phyloP scores from a whole-genome alignment of 495 filamentous ascomycete genomes.

The Talaromyces trachyspermus region DNA sequence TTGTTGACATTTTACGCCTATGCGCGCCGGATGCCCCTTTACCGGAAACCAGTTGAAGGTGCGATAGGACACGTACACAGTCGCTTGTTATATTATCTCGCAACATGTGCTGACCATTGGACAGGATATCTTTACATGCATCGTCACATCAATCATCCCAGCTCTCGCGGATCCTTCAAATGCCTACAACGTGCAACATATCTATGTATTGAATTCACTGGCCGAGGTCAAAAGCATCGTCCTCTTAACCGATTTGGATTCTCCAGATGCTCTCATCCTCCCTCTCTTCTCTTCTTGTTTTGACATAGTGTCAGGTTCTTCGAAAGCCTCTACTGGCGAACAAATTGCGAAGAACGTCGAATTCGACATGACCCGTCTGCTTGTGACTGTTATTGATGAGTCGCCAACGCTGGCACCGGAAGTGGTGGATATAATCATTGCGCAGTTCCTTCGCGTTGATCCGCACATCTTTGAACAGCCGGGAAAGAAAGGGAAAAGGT shows the following conservation, averaged over 20 bases:
- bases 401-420: conserved; percentile 67
- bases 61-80: conserved; percentile 3
- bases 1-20: conserved; percentile 89
- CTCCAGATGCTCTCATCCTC: conserved; percentile 64
- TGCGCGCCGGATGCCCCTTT: conserved; percentile 94
- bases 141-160: conserved; percentile 74
- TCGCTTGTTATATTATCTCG: too few relatives aligned
- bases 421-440: conserved; percentile 88
- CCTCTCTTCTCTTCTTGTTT: conserved; percentile 83
- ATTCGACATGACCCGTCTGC: conserved; percentile 78
- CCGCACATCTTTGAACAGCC: conserved; percentile 44
- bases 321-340: conserved; percentile 67
- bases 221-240: conserved; percentile 91
- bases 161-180: conserved; percentile 81
- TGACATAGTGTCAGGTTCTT: conserved; percentile 77
- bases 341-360: conserved; percentile 84
- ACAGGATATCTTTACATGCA: conserved; percentile 89
- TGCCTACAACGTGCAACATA: conserved; percentile 87
- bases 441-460: conserved; percentile 86
- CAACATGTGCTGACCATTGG: conserved; percentile 9
- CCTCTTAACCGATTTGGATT: conserved; percentile 83
- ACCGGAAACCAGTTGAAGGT: conserved; percentile 87
- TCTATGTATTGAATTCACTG: conserved; percentile 81
- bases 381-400: conserved; percentile 84
- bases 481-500: conserved; percentile 49